These are phyloP conservation scores for Ophiostoma ulmi DNA, from an alignment of 2,329 filamentous ascomycete species.

Conservation along the genomic window DNA sequence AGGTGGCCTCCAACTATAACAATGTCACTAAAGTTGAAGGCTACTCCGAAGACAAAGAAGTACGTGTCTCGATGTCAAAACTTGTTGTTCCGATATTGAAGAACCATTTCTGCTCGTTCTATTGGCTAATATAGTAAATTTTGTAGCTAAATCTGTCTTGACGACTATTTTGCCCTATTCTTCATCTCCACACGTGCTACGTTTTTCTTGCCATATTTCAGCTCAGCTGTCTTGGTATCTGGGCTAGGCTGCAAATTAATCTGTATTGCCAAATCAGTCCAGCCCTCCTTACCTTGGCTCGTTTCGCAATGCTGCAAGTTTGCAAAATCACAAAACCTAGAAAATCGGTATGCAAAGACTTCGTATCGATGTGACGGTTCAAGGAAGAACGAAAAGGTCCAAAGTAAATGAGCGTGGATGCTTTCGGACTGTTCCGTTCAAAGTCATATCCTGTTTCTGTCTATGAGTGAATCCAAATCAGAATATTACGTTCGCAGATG, in stretches of 20 bases:
- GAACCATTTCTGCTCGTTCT: neutral
- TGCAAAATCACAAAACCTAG: neutral
- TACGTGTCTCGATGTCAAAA: neutral
- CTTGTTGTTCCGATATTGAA: neutral
- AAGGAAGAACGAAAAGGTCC: neutral
- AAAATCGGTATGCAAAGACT: neutral
- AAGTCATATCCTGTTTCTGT: neutral
- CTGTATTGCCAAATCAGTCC: neutral
- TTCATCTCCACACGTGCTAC: neutral
- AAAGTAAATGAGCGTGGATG: neutral
- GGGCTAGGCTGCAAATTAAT: neutral
- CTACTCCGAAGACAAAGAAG: neutral
- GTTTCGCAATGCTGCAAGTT: neutral
- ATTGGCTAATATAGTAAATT: neutral
- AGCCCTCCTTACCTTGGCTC: neutral
- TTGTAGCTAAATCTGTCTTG: neutral
- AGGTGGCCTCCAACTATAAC: constrained; percentile 2
- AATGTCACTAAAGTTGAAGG: neutral
- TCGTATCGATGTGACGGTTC: neutral
- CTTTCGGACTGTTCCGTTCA: neutral
- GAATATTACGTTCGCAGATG: neutral
- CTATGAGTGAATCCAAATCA: neutral
- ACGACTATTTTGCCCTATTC: neutral
- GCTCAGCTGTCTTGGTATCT: neutral
- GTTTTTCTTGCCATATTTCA: neutral